Percentiles rank a stretch among this genome's conserved stretches.
These are phyloP conservation scores for Zalerion maritima DNA, from an alignment of 495 filamentous ascomycete species.

Conservation along the genomic window DNA sequence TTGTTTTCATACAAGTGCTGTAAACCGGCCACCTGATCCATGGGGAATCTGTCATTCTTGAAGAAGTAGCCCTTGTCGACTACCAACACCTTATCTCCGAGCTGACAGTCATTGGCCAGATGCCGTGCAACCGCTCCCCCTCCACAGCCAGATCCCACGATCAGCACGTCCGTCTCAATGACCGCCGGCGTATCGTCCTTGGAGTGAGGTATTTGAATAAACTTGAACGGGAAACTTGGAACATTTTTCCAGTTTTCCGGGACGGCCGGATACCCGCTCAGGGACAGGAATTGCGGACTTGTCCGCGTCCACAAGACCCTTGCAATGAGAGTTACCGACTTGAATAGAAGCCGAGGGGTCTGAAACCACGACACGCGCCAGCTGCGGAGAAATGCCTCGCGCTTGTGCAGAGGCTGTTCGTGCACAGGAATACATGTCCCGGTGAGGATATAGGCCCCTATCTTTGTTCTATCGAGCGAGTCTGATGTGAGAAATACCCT, in stretches of 20 bases:
- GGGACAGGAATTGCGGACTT: constrained; percentile 37
- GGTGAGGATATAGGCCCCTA: constrained; percentile 53
- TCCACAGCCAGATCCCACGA: constrained; percentile 79
- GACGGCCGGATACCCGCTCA: constrained; percentile 48
- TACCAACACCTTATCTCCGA: constrained; percentile 59
- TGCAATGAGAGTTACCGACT: constrained; percentile 38
- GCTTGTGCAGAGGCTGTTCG: constrained; percentile 42
- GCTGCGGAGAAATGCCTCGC: constrained; percentile 43
- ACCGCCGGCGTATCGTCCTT: constrained; percentile 19
- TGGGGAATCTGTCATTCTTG: constrained; percentile 55
- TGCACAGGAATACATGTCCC: constrained; percentile 48
- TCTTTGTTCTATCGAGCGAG: constrained; percentile 37
- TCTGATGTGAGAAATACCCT: constrained; percentile 2
- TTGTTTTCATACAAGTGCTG: constrained; percentile 50
- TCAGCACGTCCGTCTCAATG: constrained; percentile 66
- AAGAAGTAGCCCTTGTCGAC: constrained; percentile 74
- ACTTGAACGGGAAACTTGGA: constrained; percentile 31
- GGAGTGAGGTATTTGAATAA: constrained; percentile 33
- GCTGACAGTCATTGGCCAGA: constrained; percentile 61
- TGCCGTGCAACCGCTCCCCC: constrained; percentile 74
- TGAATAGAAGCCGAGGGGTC: constrained; percentile 41
- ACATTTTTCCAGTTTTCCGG: constrained; percentile 46
- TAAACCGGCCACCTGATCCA: constrained; percentile 40
- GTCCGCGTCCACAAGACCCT: constrained; percentile 44
- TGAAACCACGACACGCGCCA: constrained; percentile 46